Evolutionary conservation across 2,329 filamentous ascomycete species (phyloP).

Genomic region (Talaromyces atroroseus): DNA sequence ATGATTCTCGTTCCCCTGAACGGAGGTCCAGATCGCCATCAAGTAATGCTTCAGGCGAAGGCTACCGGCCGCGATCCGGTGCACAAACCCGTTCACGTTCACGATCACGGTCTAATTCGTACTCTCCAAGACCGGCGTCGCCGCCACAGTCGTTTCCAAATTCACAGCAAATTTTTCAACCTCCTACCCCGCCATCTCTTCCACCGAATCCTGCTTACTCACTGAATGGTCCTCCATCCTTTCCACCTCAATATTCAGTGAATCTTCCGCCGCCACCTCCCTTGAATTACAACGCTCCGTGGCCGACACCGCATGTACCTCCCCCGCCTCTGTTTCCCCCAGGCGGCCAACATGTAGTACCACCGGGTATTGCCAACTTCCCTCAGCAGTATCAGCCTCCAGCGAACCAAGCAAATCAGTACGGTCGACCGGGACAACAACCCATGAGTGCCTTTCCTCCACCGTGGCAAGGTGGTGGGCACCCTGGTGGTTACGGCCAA

Average conservation of each 20-base stretch:
- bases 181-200: slow-evolving; percentile 13
- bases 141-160: slow-evolving; percentile 17
- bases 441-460: slow-evolving; percentile 27
- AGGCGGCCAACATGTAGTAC: slow-evolving; percentile 13
- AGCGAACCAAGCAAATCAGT: slow-evolving; percentile 12
- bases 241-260: slow-evolving; percentile 15
- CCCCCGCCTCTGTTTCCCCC: slow-evolving; percentile 23
- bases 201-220: slow-evolving; percentile 10
- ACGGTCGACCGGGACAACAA: slow-evolving; percentile 22
- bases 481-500: slow-evolving; percentile 9
- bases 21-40: slow-evolving; percentile 25
- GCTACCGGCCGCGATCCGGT: background rate
- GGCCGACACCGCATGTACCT: slow-evolving; percentile 32
- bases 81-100: slow-evolving; percentile 22
- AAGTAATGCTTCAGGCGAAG: slow-evolving; percentile 18
- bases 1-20: slow-evolving; percentile 23
- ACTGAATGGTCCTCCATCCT: slow-evolving; percentile 3
- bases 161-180: slow-evolving; percentile 13
- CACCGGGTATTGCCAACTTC: slow-evolving; percentile 14
- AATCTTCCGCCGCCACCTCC: slow-evolving; percentile 25
- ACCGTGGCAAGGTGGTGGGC: slow-evolving; percentile 11
- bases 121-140: slow-evolving; percentile 26
- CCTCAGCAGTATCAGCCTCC: slow-evolving; percentile 9
- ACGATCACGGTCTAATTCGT: slow-evolving; percentile 27
- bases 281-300: slow-evolving; percentile 30